Evolutionary conservation across 2,329 filamentous ascomycete genomes (phyloP), one percentile per base, ranked within the genome.

Genomic region (Aspergillus hortae): DNA sequence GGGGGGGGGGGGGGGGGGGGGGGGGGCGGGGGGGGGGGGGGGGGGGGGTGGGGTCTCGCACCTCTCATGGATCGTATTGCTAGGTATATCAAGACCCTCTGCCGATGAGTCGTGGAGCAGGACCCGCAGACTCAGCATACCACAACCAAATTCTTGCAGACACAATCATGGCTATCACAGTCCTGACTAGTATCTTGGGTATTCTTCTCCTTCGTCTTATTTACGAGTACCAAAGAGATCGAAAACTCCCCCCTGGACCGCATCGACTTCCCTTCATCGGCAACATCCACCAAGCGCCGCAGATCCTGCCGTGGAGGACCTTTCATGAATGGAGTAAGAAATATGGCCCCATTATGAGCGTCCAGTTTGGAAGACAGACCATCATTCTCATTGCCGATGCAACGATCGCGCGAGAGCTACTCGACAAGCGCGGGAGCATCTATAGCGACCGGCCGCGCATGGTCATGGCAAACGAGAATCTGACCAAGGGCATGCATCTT

Each of bases 371-470:
- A 6, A 60, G 60, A 5, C 59, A 61, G 4, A 68, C 60, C 15
- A 56, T 70, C 5, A 65, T 73, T 14, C 49, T 66, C 66, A 71
- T 83, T 52, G 77, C 77, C 51, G 76, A 78, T 33, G 75, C 77
- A 0, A 76, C 75, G 67, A 68, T 73, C 1, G 79, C 80, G 0
- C 77, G 76, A 36, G 80, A 82, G 17, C 67, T 83, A n/a, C 76
- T 83, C 50, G 78, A 81, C 54, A 80, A 79, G 58, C 75, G 76
- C 38, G 76, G 77, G 0, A 71, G 72, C n/a, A 72, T 78, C 43
- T 82, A 81, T 59, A 75, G 77, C 1, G 76, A 75, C 1, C 72
- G 77, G 1, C 80, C 80, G 1, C 71, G 76, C 14, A 77, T 76
- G 76, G 69, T 75, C 30, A 76, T 73, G 54, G 80, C 71, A 46